Conservation (phyloP, 2,329 filamentous ascomycete genomes). For the Phialophora macrospora region DNA sequence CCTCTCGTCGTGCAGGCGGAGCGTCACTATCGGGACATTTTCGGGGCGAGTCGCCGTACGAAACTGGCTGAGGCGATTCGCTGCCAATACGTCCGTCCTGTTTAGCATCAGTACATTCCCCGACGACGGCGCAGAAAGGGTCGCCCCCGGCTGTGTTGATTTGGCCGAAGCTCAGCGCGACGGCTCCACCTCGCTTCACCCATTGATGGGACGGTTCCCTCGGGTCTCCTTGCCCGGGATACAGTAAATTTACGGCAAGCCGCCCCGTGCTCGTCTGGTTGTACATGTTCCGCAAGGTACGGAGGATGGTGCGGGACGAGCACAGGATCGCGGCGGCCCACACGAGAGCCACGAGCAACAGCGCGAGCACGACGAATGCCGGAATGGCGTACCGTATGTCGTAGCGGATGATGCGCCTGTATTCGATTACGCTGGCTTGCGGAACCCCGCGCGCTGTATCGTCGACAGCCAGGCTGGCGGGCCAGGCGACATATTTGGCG, state of each 20-base stretch:
- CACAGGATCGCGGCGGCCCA: conserved; percentile 22
- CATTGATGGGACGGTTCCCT: not conserved
- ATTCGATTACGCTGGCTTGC: conserved; percentile 39
- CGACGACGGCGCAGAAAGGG: not conserved
- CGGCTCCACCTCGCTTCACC: not conserved
- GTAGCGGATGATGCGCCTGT: conserved; percentile 44
- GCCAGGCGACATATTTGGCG: conserved; percentile 16
- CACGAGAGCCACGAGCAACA: conserved; percentile 17
- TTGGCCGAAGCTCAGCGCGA: not conserved
- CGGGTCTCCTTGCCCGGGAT: not conserved
- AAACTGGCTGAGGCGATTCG: not conserved
- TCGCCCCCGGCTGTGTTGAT: not conserved
- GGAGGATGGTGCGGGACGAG: conserved; percentile 14
- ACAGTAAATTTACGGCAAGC: conserved; percentile 7
- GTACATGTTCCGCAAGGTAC: conserved; percentile 21
- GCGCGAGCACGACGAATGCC: conserved; percentile 32
- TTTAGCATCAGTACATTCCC: not conserved
- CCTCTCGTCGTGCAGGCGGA: not conserved
- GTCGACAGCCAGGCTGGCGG: conserved; percentile 21
- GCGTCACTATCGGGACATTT: not conserved
- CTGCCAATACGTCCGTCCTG: too few species aligned
- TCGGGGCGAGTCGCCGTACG: not conserved
- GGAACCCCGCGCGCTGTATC: conserved; percentile 16
- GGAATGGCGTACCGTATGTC: conserved; percentile 45
- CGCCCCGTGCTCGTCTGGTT: conserved; percentile 25